Conservation (phyloP, 192 early-diverging fungal genomes). For the Mortierella alpina region DNA sequence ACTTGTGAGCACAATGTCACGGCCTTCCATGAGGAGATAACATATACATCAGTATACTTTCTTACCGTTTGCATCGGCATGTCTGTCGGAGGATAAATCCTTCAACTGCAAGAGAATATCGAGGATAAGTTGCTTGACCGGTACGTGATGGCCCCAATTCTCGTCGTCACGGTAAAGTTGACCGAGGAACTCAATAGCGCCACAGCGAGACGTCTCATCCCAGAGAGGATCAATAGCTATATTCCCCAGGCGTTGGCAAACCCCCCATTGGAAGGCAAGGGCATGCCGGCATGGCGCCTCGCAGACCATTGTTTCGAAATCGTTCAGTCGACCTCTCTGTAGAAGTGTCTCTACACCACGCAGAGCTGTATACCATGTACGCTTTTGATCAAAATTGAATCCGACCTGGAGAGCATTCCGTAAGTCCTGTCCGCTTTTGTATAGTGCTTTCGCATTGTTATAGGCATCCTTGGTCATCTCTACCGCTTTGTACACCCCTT, state of each 20-base stretch:
- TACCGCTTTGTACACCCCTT: neutral
- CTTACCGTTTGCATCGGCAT: neutral
- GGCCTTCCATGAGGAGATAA: too few species aligned
- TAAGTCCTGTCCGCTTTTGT: slow-evolving; percentile 1
- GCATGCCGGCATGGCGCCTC: slow-evolving; percentile 8
- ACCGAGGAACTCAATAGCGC: slow-evolving; percentile 11
- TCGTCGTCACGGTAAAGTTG: slow-evolving; percentile 7
- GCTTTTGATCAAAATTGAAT: slow-evolving; percentile 3
- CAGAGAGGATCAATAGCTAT: neutral
- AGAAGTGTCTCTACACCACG: slow-evolving; percentile 4
- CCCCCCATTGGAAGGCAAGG: slow-evolving; percentile 9
- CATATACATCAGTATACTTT: too few species aligned
- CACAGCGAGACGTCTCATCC: neutral
- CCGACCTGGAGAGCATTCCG: neutral
- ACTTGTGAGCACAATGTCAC: too few species aligned
- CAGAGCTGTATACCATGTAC: slow-evolving; percentile 9
- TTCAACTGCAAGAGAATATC: slow-evolving; percentile 6
- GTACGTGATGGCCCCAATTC: slow-evolving; percentile 1
- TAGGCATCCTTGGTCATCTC: neutral
- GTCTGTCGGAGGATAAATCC: neutral
- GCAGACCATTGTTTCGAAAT: neutral
- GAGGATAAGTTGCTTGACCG: slow-evolving; percentile 10
- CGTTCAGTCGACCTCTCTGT: neutral
- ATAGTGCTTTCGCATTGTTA: neutral
- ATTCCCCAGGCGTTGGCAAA: slow-evolving; percentile 9